Evolutionary conservation across 306 rosid species (phyloP), one percentile per base, ranked within the genome.

Genomic region (Pyrus betulifolia): DNA sequence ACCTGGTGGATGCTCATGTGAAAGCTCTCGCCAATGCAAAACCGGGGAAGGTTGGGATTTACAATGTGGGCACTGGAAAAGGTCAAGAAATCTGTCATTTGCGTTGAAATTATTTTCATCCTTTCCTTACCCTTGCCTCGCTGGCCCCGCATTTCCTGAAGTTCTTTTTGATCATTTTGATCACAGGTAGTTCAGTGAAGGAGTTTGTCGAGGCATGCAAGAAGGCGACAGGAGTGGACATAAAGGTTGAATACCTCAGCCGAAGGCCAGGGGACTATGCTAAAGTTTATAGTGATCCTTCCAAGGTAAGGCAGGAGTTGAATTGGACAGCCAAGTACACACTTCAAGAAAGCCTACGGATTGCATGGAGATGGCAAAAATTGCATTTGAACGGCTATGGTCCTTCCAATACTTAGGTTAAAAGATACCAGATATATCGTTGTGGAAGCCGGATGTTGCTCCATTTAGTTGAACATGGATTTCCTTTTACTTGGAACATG

Each of bases 181-280:
- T 38, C 23, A 51, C 89, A 91, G 98, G 97, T 82, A 86, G 97
- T 70, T 95, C 99, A 55, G 97, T 95, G 30, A 90, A 83, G 85
- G 97, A 95, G 83, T 95, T 95, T 82, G 99, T 95, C 52, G 83
- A 85, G 78, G 99, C 99, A n/a, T 95, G 99, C 75, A 95, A 92
- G 81, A 88, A 89, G 86, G 97, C 97, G 11, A 92, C 97, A 18
- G 97, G 96, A 8, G 83, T 75, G 12, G 73, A 88, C 76, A 87
- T 95, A 72, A 90, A 90, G 81, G 91, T 95, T 17, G 93, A 89
- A 6, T 89, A 74, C 76, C 97, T 92, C 11, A 84, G 90, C 9
- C 91, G 97, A 14, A 85, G 97, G 59, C 97, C 97, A 0, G 99
- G 99, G 2, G 99, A 95, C 65, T 95, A 95, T 21, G 97, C 99